Evolutionary conservation across 345 rosid genomes (phyloP), one percentile per base, ranked within the genome.

Genomic region (Rubroshorea leprosula): DNA sequence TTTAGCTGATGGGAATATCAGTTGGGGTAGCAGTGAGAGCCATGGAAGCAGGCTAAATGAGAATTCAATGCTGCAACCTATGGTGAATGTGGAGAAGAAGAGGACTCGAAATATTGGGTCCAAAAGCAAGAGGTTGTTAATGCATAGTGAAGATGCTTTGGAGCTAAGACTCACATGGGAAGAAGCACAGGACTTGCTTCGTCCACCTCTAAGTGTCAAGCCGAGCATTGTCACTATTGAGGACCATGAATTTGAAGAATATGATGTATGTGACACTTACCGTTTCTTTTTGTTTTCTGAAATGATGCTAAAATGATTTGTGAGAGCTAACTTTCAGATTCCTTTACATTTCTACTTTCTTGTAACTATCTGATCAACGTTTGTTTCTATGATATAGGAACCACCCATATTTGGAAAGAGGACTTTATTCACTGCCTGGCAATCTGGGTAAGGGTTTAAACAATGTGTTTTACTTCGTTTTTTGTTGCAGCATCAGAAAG

Each of bases 341-440:
- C 5, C 5, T 15, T 4, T n/a, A 19, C 49, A n/a, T 49, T 8
- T 13, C 5, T 20, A 19, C 53, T 17, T 49, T 58, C 52, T 45
- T 23, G 14, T 43, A 53, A 55, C 51, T 62, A 20, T 61, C 20
- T 70, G 66, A 67, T 57, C 54, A 56, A 57, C 74, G 43, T 10
- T 35, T 77, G 49, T 74, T 71, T 41, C 20, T 73, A 58, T 64
- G 59, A 55, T 54, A 52, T 72, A 90, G 97, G 96, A 81, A 69
- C 91, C 97, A 48, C 97, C 96, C 1, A 87, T 90, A 58, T 90
- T 87, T 61, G 96, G 97, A 70, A 90, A 87, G 85, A 78, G 70
- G 80, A 87, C 97, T 5, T 26, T 87, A 57, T 68, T 81, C 68
- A 74, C 79, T 59, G 44, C 80, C 57, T 70, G 21, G 41, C 71